These are phyloP conservation scores for Fusarium sp. DNA, from an alignment of 2,329 filamentous ascomycete genomes.

Conservation along the genomic window DNA sequence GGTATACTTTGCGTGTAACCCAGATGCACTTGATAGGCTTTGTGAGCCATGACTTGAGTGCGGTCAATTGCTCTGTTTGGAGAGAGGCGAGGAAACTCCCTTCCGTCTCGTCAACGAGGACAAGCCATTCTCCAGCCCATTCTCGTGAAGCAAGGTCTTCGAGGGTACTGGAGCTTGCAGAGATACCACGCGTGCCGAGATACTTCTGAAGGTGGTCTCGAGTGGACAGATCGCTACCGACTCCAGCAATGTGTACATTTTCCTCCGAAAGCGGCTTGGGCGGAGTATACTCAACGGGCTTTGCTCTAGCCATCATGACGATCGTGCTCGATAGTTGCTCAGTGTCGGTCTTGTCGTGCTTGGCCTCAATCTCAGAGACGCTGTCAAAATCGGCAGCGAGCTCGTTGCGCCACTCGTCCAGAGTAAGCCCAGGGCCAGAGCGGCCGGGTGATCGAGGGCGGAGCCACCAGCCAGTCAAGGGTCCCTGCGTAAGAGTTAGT, in stretches of 20 bases:
- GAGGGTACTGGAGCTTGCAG: slow-evolving; percentile 13
- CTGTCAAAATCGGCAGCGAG: slow-evolving; percentile 35
- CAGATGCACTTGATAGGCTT: slow-evolving; percentile 36
- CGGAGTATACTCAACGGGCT: slow-evolving; percentile 4
- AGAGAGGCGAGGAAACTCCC: slow-evolving; percentile 35
- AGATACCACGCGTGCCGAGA: slow-evolving; percentile 12
- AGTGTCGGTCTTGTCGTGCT: background rate
- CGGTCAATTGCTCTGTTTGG: slow-evolving; percentile 10
- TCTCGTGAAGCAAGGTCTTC: slow-evolving; percentile 22
- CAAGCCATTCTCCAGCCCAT: slow-evolving; percentile 33
- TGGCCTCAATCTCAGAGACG: slow-evolving; percentile 28
- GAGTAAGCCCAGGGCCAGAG: slow-evolving; percentile 35
- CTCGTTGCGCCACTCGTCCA: slow-evolving; percentile 38
- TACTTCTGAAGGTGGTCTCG: slow-evolving; percentile 1
- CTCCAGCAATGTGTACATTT: slow-evolving; percentile 23
- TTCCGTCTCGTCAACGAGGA: slow-evolving; percentile 30
- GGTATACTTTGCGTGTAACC: slow-evolving; percentile 35
- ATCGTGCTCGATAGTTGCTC: slow-evolving; percentile 36
- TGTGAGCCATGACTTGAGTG: slow-evolving; percentile 27
- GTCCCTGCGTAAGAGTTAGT: slow-evolving; percentile 27
- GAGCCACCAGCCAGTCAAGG: slow-evolving; percentile 37
- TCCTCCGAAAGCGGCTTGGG: slow-evolving; percentile 15
- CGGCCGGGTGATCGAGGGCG: slow-evolving; percentile 37
- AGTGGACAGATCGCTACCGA: background rate
- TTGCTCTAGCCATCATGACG: slow-evolving; percentile 35